Evolutionary conservation across 2,329 filamentous ascomycete genomes (phyloP).

Genomic region (Aspergillus sp.): DNA sequence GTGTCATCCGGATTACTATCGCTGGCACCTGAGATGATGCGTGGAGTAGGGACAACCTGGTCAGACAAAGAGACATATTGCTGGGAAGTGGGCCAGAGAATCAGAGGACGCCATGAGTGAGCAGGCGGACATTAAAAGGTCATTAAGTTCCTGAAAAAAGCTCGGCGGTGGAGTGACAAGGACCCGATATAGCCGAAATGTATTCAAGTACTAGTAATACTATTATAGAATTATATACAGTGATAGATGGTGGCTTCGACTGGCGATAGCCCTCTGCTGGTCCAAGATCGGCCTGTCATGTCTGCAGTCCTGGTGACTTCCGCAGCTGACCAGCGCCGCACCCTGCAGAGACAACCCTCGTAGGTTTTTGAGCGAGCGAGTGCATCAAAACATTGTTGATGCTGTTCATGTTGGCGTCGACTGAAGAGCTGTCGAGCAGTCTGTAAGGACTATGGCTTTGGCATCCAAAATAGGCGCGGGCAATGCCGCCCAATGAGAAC

Average conservation of each 20-base stretch:
- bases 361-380: constrained; percentile 2
- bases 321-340: neutral
- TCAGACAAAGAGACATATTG: too few species aligned
- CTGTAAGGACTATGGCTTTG: neutral
- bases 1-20: too few species aligned
- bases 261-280: constrained; percentile 4
- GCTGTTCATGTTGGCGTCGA: neutral
- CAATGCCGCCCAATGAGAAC: neutral
- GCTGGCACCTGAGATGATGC: too few species aligned
- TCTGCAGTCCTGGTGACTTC: neutral
- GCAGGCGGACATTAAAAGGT: too few species aligned
- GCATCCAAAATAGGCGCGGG: neutral
- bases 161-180: too few species aligned
- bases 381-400: neutral
- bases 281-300: neutral
- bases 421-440: neutral
- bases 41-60: too few species aligned
- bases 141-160: too few species aligned
- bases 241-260: neutral
- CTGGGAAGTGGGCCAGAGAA: too few species aligned
- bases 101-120: too few species aligned
- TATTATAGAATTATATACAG: neutral
- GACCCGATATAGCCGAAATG: too few species aligned
- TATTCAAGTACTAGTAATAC: neutral
- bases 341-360: neutral